Conservation (phyloP, 139 green algal species). For the Auxenochlorella pyrenoidosa region DNA sequence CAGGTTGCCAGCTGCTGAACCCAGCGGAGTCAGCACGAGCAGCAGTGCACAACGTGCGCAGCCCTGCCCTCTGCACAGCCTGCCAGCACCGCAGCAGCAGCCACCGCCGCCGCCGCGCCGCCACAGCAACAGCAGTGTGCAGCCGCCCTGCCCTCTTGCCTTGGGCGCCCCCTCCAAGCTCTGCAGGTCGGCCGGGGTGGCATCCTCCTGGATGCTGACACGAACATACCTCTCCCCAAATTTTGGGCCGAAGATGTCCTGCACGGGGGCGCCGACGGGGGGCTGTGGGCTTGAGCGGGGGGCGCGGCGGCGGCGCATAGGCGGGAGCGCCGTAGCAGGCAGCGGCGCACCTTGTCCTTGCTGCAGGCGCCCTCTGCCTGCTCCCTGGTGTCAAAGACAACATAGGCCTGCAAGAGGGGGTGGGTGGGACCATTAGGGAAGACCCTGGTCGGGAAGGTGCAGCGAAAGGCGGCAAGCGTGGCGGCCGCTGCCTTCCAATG, state of each 20-base stretch:
- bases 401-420: conserved; percentile 64
- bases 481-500: no score
- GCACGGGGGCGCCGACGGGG: background rate
- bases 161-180: background rate
- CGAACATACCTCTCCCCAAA: conserved; percentile 80
- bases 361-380: conserved; percentile 66
- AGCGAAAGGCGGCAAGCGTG: no score
- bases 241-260: conserved; percentile 77
- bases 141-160: conserved; percentile 19
- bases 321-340: background rate
- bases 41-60: background rate
- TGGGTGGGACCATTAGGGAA: no score
- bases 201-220: conserved; percentile 71
- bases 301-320: no score
- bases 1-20: background rate
- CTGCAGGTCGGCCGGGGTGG: conserved; percentile 68
- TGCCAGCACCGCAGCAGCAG: background rate
- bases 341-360: conserved; percentile 60
- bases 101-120: background rate
- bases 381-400: conserved; percentile 64
- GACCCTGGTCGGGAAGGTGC: no score
- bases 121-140: no score
- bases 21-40: background rate
- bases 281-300: background rate
- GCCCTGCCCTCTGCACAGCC: background rate